A percentile compares a stretch with the other conserved stretches of the same genome.
Conservation (phyloP, 768 basidiomycete species). For the Mycena indigotica region DNA sequence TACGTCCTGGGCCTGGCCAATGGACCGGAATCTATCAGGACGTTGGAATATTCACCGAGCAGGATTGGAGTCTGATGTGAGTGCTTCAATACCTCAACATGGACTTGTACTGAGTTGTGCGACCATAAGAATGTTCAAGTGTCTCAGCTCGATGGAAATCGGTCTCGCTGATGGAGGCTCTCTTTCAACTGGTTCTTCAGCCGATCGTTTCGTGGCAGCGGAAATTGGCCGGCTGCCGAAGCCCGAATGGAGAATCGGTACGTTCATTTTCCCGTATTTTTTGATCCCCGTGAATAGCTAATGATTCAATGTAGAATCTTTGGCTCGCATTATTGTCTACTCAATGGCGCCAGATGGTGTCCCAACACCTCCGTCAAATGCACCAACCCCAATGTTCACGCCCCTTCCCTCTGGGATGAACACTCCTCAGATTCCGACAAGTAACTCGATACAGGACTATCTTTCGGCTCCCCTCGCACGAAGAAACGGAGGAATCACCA, state of each 20-base stretch:
- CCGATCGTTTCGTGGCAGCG: constrained; percentile 72
- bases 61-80: constrained; percentile 88
- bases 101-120: too few species aligned
- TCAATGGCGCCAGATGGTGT: constrained; percentile 76
- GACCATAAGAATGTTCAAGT: constrained; percentile 96
- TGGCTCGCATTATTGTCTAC: constrained; percentile 86
- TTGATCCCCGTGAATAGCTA: constrained; percentile 6
- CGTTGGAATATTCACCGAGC: constrained; percentile 84
- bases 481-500: constrained; percentile 36
- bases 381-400: constrained; percentile 74
- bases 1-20: constrained; percentile 35
- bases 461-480: constrained; percentile 57
- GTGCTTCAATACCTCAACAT: too few species aligned
- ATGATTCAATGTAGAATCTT: constrained; percentile 73
- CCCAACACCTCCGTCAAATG: constrained; percentile 58
- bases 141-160: constrained; percentile 81
- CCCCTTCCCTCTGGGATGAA: constrained; percentile 65
- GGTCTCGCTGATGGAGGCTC: constrained; percentile 74
- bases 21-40: constrained; percentile 84
- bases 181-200: constrained; percentile 72
- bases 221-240: constrained; percentile 75
- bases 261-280: constrained; percentile 32
- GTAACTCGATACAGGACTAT: constrained; percentile 51
- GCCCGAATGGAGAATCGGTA: constrained; percentile 73
- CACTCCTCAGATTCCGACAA: constrained; percentile 55